These are phyloP conservation scores for Orobanche coerulescens DNA, from an alignment of 257 asterid genomes.

Conservation along the genomic window DNA sequence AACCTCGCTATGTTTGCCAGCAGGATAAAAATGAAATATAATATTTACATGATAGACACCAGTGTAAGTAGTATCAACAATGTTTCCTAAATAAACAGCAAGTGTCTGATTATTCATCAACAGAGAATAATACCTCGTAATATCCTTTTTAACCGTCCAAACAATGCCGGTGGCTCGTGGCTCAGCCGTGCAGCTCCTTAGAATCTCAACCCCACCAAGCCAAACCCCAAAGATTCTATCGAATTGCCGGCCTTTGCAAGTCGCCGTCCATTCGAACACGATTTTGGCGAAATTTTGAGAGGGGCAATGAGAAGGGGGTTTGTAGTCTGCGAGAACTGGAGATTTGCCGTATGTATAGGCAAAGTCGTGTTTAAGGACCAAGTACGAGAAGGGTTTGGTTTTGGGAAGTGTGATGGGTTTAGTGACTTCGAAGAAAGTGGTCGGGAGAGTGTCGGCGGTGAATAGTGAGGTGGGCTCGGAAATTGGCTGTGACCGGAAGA, in stretches of 20 bases:
- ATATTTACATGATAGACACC: constrained; percentile 69
- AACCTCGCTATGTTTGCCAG: constrained; percentile 19
- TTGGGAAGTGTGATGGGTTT: constrained; percentile 51
- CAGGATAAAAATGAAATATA: constrained; percentile 55
- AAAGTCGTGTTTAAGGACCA: constrained; percentile 54
- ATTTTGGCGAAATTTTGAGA: constrained; percentile 34
- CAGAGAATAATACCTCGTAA: constrained; percentile 65
- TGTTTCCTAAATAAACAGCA: constrained; percentile 56
- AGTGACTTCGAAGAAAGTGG: constrained; percentile 56
- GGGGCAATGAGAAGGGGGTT: constrained; percentile 41
- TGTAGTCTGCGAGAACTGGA: constrained; percentile 45
- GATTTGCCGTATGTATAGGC: constrained; percentile 47
- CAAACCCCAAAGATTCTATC: constrained; percentile 78
- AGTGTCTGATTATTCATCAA: constrained; percentile 43
- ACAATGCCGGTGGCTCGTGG: constrained; percentile 45
- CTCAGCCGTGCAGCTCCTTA: constrained; percentile 85
- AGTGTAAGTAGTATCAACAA: constrained; percentile 54
- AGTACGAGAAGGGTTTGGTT: constrained; percentile 45
- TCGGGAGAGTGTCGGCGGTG: constrained; percentile 24
- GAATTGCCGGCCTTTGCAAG: constrained; percentile 63
- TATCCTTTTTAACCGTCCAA: constrained; percentile 72
- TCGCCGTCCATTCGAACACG: constrained; percentile 69
- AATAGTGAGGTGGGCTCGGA: constrained; percentile 19
- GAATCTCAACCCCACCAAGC: constrained; percentile 78
- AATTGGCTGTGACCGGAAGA: constrained; percentile 26